These are phyloP conservation scores for Galerina sulciceps DNA, from an alignment of 768 basidiomycete genomes.

Conservation along the genomic window DNA sequence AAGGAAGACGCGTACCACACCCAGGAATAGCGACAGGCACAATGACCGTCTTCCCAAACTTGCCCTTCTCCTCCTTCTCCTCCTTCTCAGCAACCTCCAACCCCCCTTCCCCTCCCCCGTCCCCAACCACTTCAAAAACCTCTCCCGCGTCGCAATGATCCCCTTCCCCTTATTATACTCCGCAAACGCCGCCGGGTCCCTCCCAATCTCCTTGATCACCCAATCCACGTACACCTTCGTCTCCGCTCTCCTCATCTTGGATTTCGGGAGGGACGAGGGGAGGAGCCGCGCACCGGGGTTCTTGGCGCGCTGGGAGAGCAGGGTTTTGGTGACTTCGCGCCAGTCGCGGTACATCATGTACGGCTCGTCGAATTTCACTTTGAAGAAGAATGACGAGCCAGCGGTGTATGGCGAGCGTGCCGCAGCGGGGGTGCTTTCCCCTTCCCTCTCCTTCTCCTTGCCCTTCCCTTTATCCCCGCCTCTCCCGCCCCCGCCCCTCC, in stretches of 20 bases:
- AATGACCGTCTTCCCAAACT: constrained; percentile 78
- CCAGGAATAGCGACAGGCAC: constrained; percentile 92
- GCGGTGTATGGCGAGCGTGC: constrained; percentile 72
- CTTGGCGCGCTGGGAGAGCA: constrained; percentile 51
- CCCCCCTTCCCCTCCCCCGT: constrained; percentile 41
- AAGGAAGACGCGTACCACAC: constrained; percentile 65
- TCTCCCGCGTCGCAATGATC: constrained; percentile 82
- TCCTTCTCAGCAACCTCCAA: constrained; percentile 36
- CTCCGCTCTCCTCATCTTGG: constrained; percentile 77
- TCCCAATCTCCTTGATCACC: constrained; percentile 78
- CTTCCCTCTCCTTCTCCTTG: background rate
- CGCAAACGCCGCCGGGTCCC: constrained; percentile 61
- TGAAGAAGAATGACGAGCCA: constrained; percentile 96
- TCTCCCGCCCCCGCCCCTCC: constrained; percentile 14
- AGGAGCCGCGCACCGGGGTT: constrained; percentile 27
- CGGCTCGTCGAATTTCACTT: constrained; percentile 98
- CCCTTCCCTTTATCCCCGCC: constrained; percentile 27
- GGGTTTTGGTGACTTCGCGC: constrained; percentile 87
- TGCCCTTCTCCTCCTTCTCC: constrained; percentile 22
- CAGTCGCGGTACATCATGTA: constrained; percentile 99
- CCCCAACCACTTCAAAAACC: constrained; percentile 73
- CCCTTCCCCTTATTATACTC: constrained; percentile 75
- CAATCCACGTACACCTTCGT: constrained; percentile 81
- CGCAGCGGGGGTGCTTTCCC: background rate
- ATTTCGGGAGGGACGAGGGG: constrained; percentile 52